Conservation (phyloP, 2,329 filamentous ascomycete genomes). For the Botrytis fabae region DNA sequence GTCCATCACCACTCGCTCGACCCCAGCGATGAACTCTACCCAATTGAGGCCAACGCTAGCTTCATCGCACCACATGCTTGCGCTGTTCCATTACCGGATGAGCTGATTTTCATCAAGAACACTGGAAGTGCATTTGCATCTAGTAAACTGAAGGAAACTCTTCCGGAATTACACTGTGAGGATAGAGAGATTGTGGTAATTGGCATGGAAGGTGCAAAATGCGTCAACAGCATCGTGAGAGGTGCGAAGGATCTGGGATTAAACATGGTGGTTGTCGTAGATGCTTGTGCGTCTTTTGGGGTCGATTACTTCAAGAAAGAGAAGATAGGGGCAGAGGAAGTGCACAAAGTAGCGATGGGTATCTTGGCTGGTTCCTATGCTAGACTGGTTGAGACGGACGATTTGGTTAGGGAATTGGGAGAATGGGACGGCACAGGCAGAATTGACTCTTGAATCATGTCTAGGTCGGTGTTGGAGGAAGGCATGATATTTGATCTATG, state of each 20-base stretch:
- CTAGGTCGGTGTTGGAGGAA: no score
- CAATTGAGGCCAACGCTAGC: conserved; percentile 22
- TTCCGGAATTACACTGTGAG: conserved; percentile 12
- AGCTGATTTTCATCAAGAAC: conserved; percentile 30
- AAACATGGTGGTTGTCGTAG: conserved; percentile 31
- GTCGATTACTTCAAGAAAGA: not conserved
- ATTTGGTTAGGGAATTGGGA: not conserved
- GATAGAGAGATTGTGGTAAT: conserved; percentile 29
- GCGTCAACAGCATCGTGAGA: conserved; percentile 32
- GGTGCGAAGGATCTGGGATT: conserved; percentile 33
- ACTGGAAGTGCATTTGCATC: conserved; percentile 31
- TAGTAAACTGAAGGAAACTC: conserved; percentile 11
- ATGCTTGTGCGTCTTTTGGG: conserved; percentile 33
- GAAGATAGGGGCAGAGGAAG: conserved; percentile 8
- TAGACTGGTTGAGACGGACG: not conserved
- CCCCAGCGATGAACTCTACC: conserved; percentile 24
- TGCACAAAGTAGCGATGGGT: conserved; percentile 15
- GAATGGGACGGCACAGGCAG: not conserved
- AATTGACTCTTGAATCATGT: not conserved
- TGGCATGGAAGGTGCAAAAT: conserved; percentile 34
- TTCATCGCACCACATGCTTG: conserved; percentile 28
- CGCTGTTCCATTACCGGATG: conserved; percentile 24
- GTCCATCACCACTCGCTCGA: conserved; percentile 30
- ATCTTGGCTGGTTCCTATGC: conserved; percentile 7
- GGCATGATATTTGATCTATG: not conserved